Evolutionary conservation across 805 yeast species (phyloP), one percentile per base, ranked within the genome.

Genomic region (Candida maltosa): DNA sequence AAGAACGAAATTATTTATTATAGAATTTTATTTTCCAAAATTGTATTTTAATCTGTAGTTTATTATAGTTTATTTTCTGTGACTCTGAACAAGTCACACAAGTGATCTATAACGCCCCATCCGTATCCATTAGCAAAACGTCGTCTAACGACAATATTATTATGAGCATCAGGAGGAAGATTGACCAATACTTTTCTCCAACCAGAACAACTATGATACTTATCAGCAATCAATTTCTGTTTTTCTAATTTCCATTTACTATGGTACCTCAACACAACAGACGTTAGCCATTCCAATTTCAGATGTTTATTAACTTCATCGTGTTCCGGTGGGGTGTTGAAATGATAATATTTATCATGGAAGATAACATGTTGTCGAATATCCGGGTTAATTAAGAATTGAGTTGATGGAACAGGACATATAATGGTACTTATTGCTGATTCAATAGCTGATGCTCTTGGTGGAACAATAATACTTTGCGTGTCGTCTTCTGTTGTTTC

Each of bases 81-180:
- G n/a, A n/a, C n/a, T n/a, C n/a, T n/a, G n/a, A n/a, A n/a, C n/a
- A n/a, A n/a, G n/a, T 49, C 54, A 28, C 62, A 56, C 29, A 68
- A 45, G 42, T 68, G 73, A 38, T 66, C 69, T 7, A 68, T 49
- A 7, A 67, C 71, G 1, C 70, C 70, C 74, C 74, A 68, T 7
- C 74, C 74, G 41, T 62, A 68, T 1, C 70, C 73, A 46, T 68
- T 68, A 17, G 68, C 52, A 46, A 68, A 68, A 22, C 70, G 41
- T 34, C 74, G 51, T 31, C 74, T 42, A 10, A 68, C 74, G 4
- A 65, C 52, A 5, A 68, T 68, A 40, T 67, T 68, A 43, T 66
- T 68, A 45, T 68, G 74, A 3, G 74, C 71, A 47, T 68, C 74
- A 2, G 72, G 71, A 0, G 71, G 72, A 15, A 68, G 49, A 34